Base-by-base conservation (phyloP, 2,329 filamentous ascomycete species). In the Pseudopithomyces chartarum region DNA sequence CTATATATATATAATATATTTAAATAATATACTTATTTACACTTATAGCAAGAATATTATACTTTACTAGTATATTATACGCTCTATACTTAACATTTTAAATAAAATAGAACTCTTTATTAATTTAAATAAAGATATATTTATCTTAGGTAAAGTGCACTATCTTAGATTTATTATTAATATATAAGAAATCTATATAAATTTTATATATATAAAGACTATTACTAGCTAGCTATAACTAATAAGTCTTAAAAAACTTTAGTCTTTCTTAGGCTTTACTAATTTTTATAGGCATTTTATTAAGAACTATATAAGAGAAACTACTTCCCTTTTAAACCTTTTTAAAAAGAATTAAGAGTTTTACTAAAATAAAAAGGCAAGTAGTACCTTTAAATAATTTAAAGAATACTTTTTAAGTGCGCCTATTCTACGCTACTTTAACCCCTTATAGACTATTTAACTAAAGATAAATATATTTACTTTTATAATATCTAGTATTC, bases 1-100 rank as follows among this genome's bases (percentile, higher is more conserved):
- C 54, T 55, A 55, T n/a, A 55, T 59, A 38, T 53, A 43, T 59
- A 62, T 56, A 22, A 32, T 51, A 10, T 65, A 61, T 38, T 29
- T 62, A 57, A 42, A 62, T 49, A 56, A 64, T 53, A 57, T 64
- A n/a, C 34, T 64, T 46, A 59, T 64, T 20, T 44, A 44, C 12
- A 33, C 33, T 12, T 10, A 12, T 15, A 44, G 1, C 6, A 26
- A 13, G 4, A 33, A 17, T 2, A 32, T 6, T 33, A 32, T 20
- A 34, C 10, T 12, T 11, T 33, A 33, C 26, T 33, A 17, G 17
- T 46, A 5, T 4, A 34, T 3, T 11, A 46, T 19, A 19, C 33
- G 10, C 17, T 33, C 20, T 17, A 33, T 7, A 10, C n/a, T 4
- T 33, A 17, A 49, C 26, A 5, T 29, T 8, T 29, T 29, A 29